Conservation (phyloP, 805 yeast genomes). For the Lachancea sp. region DNA sequence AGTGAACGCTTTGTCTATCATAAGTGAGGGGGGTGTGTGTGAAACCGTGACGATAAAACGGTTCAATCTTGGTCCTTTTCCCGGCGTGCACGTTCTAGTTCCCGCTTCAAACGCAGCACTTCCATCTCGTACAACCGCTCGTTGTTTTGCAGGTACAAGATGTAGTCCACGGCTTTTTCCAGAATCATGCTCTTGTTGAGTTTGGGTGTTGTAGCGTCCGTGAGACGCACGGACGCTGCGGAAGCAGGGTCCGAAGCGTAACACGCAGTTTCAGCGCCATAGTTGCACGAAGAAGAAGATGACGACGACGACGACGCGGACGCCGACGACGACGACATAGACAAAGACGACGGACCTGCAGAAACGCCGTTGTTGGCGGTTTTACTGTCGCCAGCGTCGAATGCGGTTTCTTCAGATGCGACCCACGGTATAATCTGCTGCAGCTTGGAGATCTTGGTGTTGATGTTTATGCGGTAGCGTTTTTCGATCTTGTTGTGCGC, state of each 20-base stretch:
- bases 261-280: neutral
- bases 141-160: slow-evolving; percentile 46
- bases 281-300: neutral
- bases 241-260: slow-evolving; percentile 1
- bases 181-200: slow-evolving; percentile 61
- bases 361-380: slow-evolving; percentile 1
- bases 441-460: slow-evolving; percentile 61
- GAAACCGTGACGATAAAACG: no score
- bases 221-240: slow-evolving; percentile 5
- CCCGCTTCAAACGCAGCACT: slow-evolving; percentile 30
- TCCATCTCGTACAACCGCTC: slow-evolving; percentile 34
- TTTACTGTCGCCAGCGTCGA: slow-evolving; percentile 34
- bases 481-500: slow-evolving; percentile 72
- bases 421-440: slow-evolving; percentile 66
- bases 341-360: neutral
- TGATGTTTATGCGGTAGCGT: slow-evolving; percentile 63
- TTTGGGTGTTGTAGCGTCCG: slow-evolving; percentile 30
- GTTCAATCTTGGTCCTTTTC: no score
- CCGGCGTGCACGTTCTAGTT: slow-evolving; percentile 22
- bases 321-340: neutral
- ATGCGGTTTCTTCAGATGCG: slow-evolving; percentile 54
- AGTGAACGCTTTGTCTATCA: neutral
- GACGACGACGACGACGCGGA: neutral
- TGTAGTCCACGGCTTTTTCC: slow-evolving; percentile 62
- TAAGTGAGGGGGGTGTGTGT: neutral